phyloP scores from a whole-genome alignment of 306 rosid species.

The Cucurbita moschata region DNA sequence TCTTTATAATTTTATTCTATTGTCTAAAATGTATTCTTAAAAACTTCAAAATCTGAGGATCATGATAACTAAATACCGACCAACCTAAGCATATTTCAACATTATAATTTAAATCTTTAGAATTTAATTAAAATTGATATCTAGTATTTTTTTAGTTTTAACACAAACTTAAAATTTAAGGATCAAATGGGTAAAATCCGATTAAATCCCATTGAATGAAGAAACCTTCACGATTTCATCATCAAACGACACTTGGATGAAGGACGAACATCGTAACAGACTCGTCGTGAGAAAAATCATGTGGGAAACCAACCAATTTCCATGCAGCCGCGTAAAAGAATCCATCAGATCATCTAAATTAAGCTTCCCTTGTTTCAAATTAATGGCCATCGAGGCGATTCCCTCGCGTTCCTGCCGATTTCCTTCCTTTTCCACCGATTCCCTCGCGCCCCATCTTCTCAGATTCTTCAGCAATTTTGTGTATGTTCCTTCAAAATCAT shows the following conservation, averaged over 20 bases:
- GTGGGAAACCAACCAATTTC: background rate
- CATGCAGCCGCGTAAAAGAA: background rate
- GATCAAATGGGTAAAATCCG: too few relatives aligned
- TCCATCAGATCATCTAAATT: background rate
- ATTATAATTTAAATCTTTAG: too few relatives aligned
- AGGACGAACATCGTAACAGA: background rate
- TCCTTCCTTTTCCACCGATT: background rate
- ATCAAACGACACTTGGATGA: background rate
- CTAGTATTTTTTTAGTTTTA: too few relatives aligned
- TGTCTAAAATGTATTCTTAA: too few relatives aligned
- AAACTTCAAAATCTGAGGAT: too few relatives aligned
- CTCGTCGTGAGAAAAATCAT: background rate
- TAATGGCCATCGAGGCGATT: background rate
- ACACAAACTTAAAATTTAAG: too few relatives aligned
- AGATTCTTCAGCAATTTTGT: background rate
- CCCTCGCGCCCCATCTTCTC: background rate
- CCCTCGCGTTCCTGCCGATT: background rate
- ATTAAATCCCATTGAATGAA: background rate
- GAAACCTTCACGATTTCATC: background rate
- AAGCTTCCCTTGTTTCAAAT: background rate
- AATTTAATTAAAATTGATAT: too few relatives aligned
- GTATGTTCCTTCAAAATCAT: background rate
- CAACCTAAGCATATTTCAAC: too few relatives aligned
- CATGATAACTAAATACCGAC: too few relatives aligned
- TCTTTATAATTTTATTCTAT: too few relatives aligned